Conservation (phyloP, 2,329 filamentous ascomycete genomes). For the Colletotrichum tofieldiae region DNA sequence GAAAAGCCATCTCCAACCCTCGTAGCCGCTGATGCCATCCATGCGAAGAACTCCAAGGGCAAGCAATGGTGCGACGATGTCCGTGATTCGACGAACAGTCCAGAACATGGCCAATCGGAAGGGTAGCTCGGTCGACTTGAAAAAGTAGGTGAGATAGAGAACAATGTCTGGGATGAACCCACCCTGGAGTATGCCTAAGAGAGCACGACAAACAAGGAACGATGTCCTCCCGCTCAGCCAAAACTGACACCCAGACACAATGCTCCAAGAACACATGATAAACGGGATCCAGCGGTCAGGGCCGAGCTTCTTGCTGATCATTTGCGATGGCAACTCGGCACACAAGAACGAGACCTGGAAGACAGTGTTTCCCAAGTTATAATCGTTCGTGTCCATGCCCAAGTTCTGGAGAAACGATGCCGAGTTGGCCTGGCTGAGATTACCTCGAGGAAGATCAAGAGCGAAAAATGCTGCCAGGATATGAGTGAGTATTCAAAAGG, state of each 20-base stretch:
- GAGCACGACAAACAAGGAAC: slow-evolving; percentile 56
- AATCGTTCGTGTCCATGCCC: slow-evolving; percentile 57
- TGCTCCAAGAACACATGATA: slow-evolving; percentile 45
- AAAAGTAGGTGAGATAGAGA: slow-evolving; percentile 49
- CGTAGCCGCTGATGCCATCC: slow-evolving; percentile 46
- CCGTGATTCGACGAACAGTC: slow-evolving; percentile 47
- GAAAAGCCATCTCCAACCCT: slow-evolving; percentile 48
- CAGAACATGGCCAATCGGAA: slow-evolving; percentile 49
- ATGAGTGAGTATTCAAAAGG: neutral
- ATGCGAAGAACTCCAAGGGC: slow-evolving; percentile 50
- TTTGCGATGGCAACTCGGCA: slow-evolving; percentile 74
- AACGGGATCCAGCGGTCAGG: slow-evolving; percentile 52
- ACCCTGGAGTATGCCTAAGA: slow-evolving; percentile 61
- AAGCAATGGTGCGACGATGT: slow-evolving; percentile 49
- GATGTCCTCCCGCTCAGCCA: slow-evolving; percentile 56
- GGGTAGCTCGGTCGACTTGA: slow-evolving; percentile 48
- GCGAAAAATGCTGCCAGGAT: slow-evolving; percentile 45
- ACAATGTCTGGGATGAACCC: slow-evolving; percentile 58
- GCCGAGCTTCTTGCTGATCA: slow-evolving; percentile 68
- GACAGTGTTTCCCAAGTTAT: slow-evolving; percentile 70
- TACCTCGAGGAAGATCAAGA: slow-evolving; percentile 47
- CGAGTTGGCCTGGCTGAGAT: slow-evolving; percentile 47
- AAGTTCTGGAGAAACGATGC: slow-evolving; percentile 58
- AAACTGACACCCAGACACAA: slow-evolving; percentile 43
- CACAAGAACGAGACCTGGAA: slow-evolving; percentile 69